Evolutionary conservation across 2,329 filamentous ascomycete genomes (phyloP), one percentile per base, ranked within the genome.

Genomic region (Cordyceps javanica): DNA sequence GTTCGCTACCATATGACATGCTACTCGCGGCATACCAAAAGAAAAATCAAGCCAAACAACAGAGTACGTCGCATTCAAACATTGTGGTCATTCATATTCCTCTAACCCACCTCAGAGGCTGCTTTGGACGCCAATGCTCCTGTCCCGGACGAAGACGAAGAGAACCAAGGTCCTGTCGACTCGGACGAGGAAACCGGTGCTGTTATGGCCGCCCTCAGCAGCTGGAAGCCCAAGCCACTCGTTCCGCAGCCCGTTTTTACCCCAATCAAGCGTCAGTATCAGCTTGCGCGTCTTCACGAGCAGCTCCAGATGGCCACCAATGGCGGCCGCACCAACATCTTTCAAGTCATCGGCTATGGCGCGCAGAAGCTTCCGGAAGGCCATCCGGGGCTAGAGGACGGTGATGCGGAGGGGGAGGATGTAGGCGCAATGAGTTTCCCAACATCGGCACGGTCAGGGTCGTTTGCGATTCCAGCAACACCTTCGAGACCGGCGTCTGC

Each of bases 11-110:
- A 1, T 97, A 97, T 68, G 91, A 96, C 71, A 94, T 96, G 87
- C 77, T 97, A 39, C 80, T 97, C 38, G 86, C 89, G 14, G 87
- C 88, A 8, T 94, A 94, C 67, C 90, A 94, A 72, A 97, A 97
- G 81, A 97, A 97, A 79, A 99, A 99, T 67, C 94, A 97, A 72
- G 94, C 94, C 23, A 96, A 96, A 68, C 90, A 96, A 75, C 94
- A 97, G 73, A 96, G 90, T 92, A 79, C 75, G 87, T 81, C 25
- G 11, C 3, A 19, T 23, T n/a, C 28, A 32, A 13, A 26, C 48
- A 34, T 38, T 14, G 25, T 6, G 25, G 10, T 21, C 28, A 26
- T 2, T 30, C 19, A 30, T 10, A 5, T 21, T 11, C 38, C 44
- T 9, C 49, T 50, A 34, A 52, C 64, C 64, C 39, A 66, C 59